Evolutionary conservation across 2,329 filamentous ascomycete species (phyloP), one percentile per base, ranked within the genome.

Genomic region (Daldinia sp.): DNA sequence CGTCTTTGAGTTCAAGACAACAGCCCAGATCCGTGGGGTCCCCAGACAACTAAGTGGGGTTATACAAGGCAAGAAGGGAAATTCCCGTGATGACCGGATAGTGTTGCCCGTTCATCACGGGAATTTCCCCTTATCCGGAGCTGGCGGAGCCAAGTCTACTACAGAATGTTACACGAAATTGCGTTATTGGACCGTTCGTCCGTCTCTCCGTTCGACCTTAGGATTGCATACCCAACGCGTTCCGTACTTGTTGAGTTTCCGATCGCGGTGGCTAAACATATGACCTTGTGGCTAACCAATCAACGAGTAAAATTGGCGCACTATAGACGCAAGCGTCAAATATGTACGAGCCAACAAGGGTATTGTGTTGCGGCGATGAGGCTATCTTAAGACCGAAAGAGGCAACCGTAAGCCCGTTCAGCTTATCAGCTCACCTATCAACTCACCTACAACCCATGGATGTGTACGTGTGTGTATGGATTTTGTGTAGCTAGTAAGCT

Each of bases 321-420:
- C 51, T 35, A 48, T 57, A 57, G 15, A 56, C 56, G 48, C 46
- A 35, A 12, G 56, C 35, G 15, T 37, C 30, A 37, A 39, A 44
- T 60, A 63, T 63, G 60, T 41, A 55, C 65, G 60, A 60, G 62
- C 61, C 42, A 44, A 26, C 63, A 35, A 3, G 35, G 35, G 15
- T 18, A 50, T 28, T 30, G 4, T 20, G 53, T 50, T 18, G 18
- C 15, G 35, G 28, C 7, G 5, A 13, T 50, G 62, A 62, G 41
- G 46, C 23, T 50, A 51, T 46, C 46, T 70, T 65, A 63, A 39
- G 65, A 65, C 61, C 59, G 51, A 67, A 70, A 70, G 2, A 46
- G 54, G 68, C 26, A 68, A 60, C 28, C 46, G 10, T 54, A 63
- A 20, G 48, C 54, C 56, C 41, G 37, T 37, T 50, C 33, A 42